Conservation (phyloP, 225 moss, liverwort and hornwort genomes). For the Straminergon stramineum region DNA sequence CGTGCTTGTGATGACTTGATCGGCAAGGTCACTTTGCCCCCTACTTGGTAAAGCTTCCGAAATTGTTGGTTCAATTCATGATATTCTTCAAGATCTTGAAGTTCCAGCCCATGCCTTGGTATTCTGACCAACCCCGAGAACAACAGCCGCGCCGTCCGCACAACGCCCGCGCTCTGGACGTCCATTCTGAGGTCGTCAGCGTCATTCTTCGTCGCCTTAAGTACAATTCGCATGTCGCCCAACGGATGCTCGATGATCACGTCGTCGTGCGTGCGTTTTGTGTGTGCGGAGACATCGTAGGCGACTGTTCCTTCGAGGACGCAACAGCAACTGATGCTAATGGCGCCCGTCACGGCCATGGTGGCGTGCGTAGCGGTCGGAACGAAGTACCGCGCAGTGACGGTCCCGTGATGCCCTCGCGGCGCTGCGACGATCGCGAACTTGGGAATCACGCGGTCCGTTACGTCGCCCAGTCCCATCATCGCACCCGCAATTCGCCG, state of each 20-base stretch:
- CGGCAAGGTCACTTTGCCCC: neutral
- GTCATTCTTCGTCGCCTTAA: neutral
- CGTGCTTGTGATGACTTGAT: neutral
- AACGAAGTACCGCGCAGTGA: constrained; percentile 50
- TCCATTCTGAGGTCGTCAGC: neutral
- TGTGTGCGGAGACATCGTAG: neutral
- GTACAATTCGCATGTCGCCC: neutral
- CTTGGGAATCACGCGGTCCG: constrained; percentile 38
- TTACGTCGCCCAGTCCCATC: constrained; percentile 57
- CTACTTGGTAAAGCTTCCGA: neutral
- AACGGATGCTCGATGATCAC: constrained; percentile 30
- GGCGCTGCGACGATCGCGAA: constrained; percentile 48
- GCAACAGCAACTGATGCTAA: constrained; percentile 41
- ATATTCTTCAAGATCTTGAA: neutral
- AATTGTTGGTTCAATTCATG: constrained; percentile 2
- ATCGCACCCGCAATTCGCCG: constrained; percentile 28
- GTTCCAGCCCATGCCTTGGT: neutral
- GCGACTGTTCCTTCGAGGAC: constrained; percentile 29
- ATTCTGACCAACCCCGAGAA: constrained; percentile 28
- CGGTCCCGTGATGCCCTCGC: neutral
- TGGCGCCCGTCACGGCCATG: constrained; percentile 63
- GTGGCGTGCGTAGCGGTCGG: constrained; percentile 30
- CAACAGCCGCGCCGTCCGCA: constrained; percentile 43
- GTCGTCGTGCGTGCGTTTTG: neutral
- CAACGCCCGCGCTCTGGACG: constrained; percentile 16